Percentiles rank a stretch among this genome's conserved stretches.
phyloP scores from a whole-genome alignment of 1,284 basidiomycete genomes.

The Rhodotorula sp. region DNA sequence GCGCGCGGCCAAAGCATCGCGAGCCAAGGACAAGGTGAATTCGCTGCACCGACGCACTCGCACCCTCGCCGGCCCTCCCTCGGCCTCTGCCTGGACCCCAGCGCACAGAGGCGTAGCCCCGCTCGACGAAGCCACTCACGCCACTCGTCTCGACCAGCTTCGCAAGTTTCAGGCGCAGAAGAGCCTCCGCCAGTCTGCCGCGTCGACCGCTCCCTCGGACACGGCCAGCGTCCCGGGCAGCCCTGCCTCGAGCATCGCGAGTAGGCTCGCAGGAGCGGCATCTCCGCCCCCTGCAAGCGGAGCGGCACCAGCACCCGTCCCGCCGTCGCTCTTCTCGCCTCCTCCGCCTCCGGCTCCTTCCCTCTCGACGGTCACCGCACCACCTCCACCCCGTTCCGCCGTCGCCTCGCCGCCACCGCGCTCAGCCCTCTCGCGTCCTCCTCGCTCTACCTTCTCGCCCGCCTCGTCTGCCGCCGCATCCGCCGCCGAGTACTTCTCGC shows the following conservation, averaged over 20 bases:
- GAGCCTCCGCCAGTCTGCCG: not conserved
- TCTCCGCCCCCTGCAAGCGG: not conserved
- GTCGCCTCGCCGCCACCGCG: not conserved
- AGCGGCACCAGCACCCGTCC: not conserved
- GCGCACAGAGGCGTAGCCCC: too few relatives aligned
- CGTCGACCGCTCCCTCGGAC: not conserved
- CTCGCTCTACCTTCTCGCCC: not conserved
- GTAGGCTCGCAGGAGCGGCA: not conserved
- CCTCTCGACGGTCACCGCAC: not conserved
- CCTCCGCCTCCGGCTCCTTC: not conserved
- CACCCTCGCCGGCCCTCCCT: not conserved
- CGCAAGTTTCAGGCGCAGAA: conserved; percentile 44
- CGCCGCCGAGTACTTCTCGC: not conserved
- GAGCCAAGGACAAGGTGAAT: conserved; percentile 43
- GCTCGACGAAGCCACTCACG: conserved; percentile 18
- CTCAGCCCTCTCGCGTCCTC: not conserved
- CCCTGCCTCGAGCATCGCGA: conserved; percentile 1
- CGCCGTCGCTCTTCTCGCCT: not conserved
- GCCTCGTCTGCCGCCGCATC: not conserved
- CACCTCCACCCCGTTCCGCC: not conserved
- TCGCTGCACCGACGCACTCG: conserved; percentile 9
- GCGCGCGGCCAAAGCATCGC: conserved; percentile 43
- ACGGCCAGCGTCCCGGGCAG: conserved; percentile 10
- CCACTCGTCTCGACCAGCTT: conserved; percentile 33
- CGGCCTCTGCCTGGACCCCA: not conserved